A percentile compares a stretch with the other conserved stretches of the same genome.
These are phyloP conservation scores for Amanita polypyramis DNA, from an alignment of 768 basidiomycete species.

Conservation along the genomic window DNA sequence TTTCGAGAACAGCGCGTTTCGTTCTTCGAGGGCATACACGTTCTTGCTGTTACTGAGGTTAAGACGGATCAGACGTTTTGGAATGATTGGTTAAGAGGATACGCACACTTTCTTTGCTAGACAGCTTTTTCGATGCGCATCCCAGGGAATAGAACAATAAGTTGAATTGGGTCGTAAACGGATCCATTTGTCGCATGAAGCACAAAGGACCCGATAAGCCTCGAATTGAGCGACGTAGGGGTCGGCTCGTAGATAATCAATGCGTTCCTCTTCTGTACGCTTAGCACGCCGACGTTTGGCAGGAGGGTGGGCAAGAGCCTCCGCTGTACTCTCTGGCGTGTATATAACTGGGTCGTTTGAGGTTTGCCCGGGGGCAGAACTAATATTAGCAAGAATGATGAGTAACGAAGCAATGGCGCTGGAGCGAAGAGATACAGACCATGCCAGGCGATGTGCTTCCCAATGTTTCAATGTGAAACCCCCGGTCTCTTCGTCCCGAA, in stretches of 20 bases:
- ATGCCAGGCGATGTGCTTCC: conserved; percentile 53
- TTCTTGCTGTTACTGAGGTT: conserved; percentile 7
- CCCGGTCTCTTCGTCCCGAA: conserved; percentile 53
- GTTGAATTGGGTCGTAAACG: conserved; percentile 79
- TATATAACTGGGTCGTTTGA: conserved; percentile 28
- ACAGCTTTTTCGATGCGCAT: conserved; percentile 77
- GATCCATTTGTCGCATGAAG: conserved; percentile 79
- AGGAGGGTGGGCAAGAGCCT: conserved; percentile 35
- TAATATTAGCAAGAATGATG: background rate
- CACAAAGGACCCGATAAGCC: conserved; percentile 71
- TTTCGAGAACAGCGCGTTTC: conserved; percentile 44
- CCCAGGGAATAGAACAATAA: conserved; percentile 84
- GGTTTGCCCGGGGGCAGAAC: background rate
- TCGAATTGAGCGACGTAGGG: conserved; percentile 77
- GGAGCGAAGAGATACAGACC: conserved; percentile 28
- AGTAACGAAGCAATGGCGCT: background rate
- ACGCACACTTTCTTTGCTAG: conserved; percentile 68
- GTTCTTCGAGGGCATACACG: conserved; percentile 41
- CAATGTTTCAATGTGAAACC: conserved; percentile 61
- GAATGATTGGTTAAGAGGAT: background rate
- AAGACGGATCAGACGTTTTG: conserved; percentile 2
- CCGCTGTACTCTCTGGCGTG: conserved; percentile 30
- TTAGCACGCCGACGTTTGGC: conserved; percentile 64
- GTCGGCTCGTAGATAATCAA: conserved; percentile 57
- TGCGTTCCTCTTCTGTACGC: conserved; percentile 68